Evolutionary conservation across 2,329 filamentous ascomycete species (phyloP).

Genomic region (Dichotomopilus funicola): DNA sequence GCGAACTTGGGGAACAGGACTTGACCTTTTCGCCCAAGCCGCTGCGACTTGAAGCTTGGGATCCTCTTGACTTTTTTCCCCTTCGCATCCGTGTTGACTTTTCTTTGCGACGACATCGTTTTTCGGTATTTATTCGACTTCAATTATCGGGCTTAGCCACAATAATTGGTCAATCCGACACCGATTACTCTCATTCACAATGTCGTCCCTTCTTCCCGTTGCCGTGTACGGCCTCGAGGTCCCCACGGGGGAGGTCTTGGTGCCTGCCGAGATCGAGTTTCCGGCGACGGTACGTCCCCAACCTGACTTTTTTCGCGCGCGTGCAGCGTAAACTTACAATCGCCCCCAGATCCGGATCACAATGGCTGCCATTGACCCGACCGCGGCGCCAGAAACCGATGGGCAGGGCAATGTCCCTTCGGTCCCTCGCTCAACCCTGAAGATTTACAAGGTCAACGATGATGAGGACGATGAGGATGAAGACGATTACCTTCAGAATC

Average conservation of each 20-base stretch:
- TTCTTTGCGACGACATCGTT: neutral
- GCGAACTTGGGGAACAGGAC: conserved; percentile 13
- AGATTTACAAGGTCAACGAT: conserved; percentile 72
- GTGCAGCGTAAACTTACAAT: conserved; percentile 25
- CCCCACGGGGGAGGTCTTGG: conserved; percentile 73
- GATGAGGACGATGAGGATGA: conserved; percentile 58
- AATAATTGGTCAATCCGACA: neutral
- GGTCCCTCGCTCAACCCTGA: conserved; percentile 76
- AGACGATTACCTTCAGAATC: conserved; percentile 54
- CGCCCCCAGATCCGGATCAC: conserved; percentile 78
- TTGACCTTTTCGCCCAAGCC: conserved; percentile 2
- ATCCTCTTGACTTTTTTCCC: neutral
- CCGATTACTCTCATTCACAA: conserved; percentile 29
- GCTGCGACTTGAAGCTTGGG: neutral
- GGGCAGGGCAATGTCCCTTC: conserved; percentile 54
- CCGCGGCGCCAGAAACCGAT: conserved; percentile 62
- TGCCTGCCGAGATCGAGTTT: conserved; percentile 71
- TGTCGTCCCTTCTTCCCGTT: conserved; percentile 56
- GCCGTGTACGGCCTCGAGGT: conserved; percentile 90
- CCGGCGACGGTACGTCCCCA: conserved; percentile 68
- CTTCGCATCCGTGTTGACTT: neutral
- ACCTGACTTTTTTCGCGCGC: neutral
- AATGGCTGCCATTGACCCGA: conserved; percentile 96
- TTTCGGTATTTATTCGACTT: neutral
- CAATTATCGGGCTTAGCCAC: neutral